Conservation (phyloP, 2,329 filamentous ascomycete genomes). For the Aspergillus uvarum region DNA sequence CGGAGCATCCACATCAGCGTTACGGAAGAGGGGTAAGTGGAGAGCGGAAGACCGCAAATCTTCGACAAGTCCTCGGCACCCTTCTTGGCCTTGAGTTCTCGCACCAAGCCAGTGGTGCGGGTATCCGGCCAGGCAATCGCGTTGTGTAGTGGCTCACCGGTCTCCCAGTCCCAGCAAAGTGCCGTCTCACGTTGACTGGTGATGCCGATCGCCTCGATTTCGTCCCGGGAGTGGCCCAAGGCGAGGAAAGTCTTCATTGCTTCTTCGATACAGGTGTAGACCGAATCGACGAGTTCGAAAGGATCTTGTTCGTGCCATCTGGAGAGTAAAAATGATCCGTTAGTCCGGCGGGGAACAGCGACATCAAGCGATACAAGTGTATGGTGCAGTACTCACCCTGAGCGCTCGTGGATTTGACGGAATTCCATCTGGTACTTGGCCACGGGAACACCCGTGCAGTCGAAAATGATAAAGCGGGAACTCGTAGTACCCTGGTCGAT, state of each 20-base stretch:
- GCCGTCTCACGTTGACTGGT: constrained; percentile 91
- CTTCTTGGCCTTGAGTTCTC: constrained; percentile 68
- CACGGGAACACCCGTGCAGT: constrained; percentile 72
- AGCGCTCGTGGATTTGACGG: constrained; percentile 76
- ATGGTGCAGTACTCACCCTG: constrained; percentile 63
- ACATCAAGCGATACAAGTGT: background rate
- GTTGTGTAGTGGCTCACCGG: constrained; percentile 77
- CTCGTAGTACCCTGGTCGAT: constrained; percentile 92
- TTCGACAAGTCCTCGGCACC: constrained; percentile 68
- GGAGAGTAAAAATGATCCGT: constrained; percentile 7
- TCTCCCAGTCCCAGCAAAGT: constrained; percentile 77
- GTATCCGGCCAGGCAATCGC: constrained; percentile 92
- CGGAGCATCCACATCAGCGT: constrained; percentile 81
- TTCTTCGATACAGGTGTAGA: constrained; percentile 75
- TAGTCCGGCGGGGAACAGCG: background rate
- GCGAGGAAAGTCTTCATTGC: constrained; percentile 69
- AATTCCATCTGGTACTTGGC: constrained; percentile 86
- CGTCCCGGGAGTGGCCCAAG: constrained; percentile 64
- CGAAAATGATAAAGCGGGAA: constrained; percentile 86
- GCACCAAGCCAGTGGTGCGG: constrained; percentile 71
- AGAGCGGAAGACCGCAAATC: constrained; percentile 77
- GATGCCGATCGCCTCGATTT: constrained; percentile 77
- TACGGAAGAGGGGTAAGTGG: constrained; percentile 83
- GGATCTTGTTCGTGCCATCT: constrained; percentile 93
- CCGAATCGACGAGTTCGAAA: constrained; percentile 69